Conservation (phyloP, 75 land plant species). For the Cryptomeria japonica region DNA sequence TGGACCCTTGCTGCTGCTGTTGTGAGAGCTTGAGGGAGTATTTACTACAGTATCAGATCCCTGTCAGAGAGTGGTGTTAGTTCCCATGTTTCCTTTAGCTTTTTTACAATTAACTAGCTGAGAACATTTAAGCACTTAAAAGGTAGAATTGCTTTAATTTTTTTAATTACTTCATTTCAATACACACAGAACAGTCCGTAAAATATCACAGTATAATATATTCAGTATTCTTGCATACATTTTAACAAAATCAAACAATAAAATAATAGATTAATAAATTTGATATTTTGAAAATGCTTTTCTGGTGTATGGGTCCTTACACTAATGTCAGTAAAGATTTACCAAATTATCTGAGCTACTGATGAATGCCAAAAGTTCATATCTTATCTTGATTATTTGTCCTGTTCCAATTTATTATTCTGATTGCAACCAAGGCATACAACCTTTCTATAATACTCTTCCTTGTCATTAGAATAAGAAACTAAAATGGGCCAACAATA, state of each 20-base stretch:
- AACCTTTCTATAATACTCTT: neutral
- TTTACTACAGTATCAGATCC: neutral
- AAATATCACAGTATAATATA: neutral
- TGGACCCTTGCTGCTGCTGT: conserved; percentile 14
- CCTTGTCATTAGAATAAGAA: neutral
- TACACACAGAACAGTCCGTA: neutral
- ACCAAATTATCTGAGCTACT: neutral
- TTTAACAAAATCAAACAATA: neutral
- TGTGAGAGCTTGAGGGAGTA: conserved; percentile 1
- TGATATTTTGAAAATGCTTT: neutral
- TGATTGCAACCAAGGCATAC: neutral
- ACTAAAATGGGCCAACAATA: neutral
- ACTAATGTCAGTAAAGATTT: neutral
- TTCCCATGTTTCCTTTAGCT: neutral
- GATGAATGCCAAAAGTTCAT: neutral
- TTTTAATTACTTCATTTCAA: neutral
- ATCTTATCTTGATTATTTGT: neutral
- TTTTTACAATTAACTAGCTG: neutral
- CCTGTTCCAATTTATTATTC: neutral
- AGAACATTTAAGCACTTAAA: neutral
- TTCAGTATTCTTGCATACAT: neutral
- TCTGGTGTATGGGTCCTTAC: neutral
- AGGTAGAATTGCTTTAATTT: neutral
- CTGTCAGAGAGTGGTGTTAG: conserved; percentile 1
- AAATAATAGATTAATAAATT: too few species aligned